A percentile compares a stretch with the other conserved stretches of the same genome.
Evolutionary conservation across 768 basidiomycete genomes (phyloP).

Genomic region (Leccinum ochraceum): DNA sequence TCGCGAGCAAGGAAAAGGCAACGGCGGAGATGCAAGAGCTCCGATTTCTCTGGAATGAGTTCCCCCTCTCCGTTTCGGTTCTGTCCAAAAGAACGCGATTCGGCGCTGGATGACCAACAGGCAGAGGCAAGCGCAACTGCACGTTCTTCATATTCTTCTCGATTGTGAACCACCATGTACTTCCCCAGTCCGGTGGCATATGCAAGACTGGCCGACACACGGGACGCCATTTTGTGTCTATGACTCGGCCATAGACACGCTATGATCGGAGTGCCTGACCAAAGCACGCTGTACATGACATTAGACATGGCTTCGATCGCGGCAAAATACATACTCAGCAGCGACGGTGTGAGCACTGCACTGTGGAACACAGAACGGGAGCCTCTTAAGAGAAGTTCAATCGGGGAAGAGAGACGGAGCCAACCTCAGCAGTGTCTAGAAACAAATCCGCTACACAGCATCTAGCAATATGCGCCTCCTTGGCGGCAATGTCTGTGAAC

Average conservation of each 20-base stretch:
- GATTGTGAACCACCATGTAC: slow-evolving; percentile 45
- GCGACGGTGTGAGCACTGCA: slow-evolving; percentile 56
- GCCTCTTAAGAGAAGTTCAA: not conserved
- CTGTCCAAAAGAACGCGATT: slow-evolving; percentile 2
- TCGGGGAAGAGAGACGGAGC: slow-evolving; percentile 1
- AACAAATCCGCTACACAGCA: slow-evolving; percentile 50
- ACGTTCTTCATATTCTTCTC: slow-evolving; percentile 47
- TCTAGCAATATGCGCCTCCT: slow-evolving; percentile 46
- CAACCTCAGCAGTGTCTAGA: slow-evolving; percentile 52
- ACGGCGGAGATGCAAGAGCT: slow-evolving; percentile 41
- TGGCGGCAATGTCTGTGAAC: slow-evolving; percentile 50
- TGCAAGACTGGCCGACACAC: slow-evolving; percentile 50
- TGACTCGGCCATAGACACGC: slow-evolving; percentile 47
- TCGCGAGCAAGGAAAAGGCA: slow-evolving; percentile 44
- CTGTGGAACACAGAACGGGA: slow-evolving; percentile 23
- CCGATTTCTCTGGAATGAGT: slow-evolving; percentile 25
- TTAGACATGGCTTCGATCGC: slow-evolving; percentile 4
- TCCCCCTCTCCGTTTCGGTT: not conserved
- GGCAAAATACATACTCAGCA: slow-evolving; percentile 40
- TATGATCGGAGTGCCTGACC: slow-evolving; percentile 52
- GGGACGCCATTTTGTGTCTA: slow-evolving; percentile 49
- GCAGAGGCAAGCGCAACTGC: slow-evolving; percentile 42
- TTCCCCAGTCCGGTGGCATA: slow-evolving; percentile 49
- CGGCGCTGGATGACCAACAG: slow-evolving; percentile 21
- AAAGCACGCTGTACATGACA: slow-evolving; percentile 40